phyloP scores from a whole-genome alignment of 169 alveolate species.

The Plasmodium coatneyi region DNA sequence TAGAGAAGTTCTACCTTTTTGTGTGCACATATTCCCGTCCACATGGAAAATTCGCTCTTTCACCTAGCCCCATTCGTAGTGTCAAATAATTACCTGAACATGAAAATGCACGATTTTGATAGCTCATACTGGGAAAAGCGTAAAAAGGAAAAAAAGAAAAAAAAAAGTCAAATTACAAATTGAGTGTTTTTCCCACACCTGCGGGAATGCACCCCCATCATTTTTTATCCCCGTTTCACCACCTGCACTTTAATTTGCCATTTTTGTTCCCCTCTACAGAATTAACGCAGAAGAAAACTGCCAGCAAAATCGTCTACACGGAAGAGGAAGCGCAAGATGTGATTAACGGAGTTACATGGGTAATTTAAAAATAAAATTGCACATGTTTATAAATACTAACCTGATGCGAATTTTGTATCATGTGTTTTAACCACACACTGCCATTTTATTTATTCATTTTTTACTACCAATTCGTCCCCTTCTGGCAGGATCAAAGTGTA shows the following conservation, averaged over 20 bases:
- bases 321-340: background rate
- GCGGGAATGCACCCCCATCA: background rate
- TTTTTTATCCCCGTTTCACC: background rate
- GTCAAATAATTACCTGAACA: background rate
- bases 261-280: background rate
- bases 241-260: background rate
- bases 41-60: background rate
- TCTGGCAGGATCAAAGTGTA: slow-evolving; percentile 23
- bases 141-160: background rate
- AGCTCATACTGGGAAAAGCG: background rate
- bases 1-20: background rate
- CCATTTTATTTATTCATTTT: background rate
- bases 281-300: background rate
- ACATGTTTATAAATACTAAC: background rate
- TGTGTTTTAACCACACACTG: background rate
- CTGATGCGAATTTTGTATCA: background rate
- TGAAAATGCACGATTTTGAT: background rate
- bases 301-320: background rate
- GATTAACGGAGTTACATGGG: background rate
- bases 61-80: background rate
- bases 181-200: background rate
- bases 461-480: background rate
- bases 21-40: background rate
- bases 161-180: background rate
- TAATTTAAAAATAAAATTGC: background rate